Evolutionary conservation across 2,329 filamentous ascomycete genomes (phyloP).

Genomic region (Fusarium fracticaudum): DNA sequence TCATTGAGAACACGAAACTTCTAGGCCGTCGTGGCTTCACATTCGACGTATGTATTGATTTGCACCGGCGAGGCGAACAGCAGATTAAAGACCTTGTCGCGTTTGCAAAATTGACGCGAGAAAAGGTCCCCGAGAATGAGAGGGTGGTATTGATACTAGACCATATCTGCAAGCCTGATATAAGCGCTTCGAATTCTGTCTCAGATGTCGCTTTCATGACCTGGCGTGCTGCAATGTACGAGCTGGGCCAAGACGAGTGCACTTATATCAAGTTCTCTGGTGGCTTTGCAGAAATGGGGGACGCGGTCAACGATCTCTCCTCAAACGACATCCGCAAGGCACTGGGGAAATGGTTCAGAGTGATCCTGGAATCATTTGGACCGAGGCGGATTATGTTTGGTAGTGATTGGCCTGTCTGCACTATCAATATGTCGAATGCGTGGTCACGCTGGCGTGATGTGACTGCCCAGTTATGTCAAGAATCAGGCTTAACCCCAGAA

Average conservation of each 20-base stretch:
- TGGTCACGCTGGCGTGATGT: not conserved
- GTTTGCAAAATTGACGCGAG: not conserved
- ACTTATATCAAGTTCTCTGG: not conserved
- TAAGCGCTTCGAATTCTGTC: not conserved
- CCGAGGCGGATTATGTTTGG: not conserved
- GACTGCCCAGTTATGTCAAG: not conserved
- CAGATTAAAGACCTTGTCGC: not conserved
- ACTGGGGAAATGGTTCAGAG: not conserved
- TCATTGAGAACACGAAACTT: not conserved
- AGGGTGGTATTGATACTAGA: not conserved
- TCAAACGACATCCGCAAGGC: not conserved
- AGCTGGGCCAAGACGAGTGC: not conserved
- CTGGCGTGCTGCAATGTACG: not conserved
- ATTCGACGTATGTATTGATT: not conserved
- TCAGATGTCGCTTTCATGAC: not conserved
- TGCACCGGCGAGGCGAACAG: not conserved
- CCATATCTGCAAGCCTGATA: not conserved
- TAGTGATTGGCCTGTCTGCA: not conserved
- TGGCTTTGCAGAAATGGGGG: not conserved
- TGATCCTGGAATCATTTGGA: not conserved
- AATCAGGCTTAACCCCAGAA: not conserved
- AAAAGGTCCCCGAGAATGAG: not conserved
- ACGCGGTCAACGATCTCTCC: not conserved
- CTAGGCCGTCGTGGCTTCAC: not conserved
- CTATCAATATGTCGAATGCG: not conserved